Evolutionary conservation across 768 basidiomycete species (phyloP), one percentile per base, ranked within the genome.

Genomic region (Tephrocybe sp.): DNA sequence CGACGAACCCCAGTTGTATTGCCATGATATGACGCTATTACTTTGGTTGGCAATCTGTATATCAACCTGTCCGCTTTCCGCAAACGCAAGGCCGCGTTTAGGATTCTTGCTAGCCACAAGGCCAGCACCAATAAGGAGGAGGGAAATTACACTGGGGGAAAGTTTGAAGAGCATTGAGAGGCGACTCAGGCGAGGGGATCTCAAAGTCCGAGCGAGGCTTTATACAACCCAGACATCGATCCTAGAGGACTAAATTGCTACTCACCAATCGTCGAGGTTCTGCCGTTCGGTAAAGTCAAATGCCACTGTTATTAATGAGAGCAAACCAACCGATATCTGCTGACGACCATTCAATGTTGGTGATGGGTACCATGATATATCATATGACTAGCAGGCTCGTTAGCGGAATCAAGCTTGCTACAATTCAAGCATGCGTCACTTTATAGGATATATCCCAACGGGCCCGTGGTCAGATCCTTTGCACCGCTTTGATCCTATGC

Each of bases 1-100:
- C 5, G 65, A 55, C 11, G 59, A 40, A 14, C 70, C 69, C 87
- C 70, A 71, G 49, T 71, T 60, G 39, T 71, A 85, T 8, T 79
- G 47, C 70, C 70, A 71, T 6, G 69, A 67, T 2, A 70, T 52
- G 5, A 60, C 60, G 43, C 67, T 69, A 31, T 53, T 55, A 48
- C 50, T 59, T 45, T 65, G 61, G 45, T 67, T 65, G 13, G 63
- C 62, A 30, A 60, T 58, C 40, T 53, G 45, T 19, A 70, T 57
- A 43, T 70, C 69, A 32, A 26, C 42, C 45, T n/a, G 59, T 57
- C 53, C 55, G n/a, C 57, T 56, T 31, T 62, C 61, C 4, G 67
- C 60, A 46, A 64, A 70, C n/a, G 68, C 61, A 1, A 70, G 50
- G 33, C 69, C 69, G 23, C 80, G 72, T 13, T 71, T 68, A 2